Evolutionary conservation across 768 basidiomycete genomes (phyloP).

Genomic region (Lentinula raphanica): DNA sequence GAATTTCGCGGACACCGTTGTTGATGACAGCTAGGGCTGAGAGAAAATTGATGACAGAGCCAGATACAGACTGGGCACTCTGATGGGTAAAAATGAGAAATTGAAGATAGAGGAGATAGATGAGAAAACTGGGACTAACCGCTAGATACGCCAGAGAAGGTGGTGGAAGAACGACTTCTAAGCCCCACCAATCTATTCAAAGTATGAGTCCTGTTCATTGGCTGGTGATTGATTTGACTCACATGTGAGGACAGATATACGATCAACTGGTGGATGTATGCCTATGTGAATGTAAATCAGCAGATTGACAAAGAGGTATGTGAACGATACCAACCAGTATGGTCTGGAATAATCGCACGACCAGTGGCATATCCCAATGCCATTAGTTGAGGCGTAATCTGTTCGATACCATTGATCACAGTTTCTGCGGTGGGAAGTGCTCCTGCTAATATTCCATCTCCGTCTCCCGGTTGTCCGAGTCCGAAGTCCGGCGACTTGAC

Average conservation of each 20-base stretch:
- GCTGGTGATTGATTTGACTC: conserved; percentile 20
- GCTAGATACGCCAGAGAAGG: conserved; percentile 58
- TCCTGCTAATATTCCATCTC: conserved; percentile 63
- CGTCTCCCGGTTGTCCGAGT: conserved; percentile 68
- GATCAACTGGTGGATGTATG: conserved; percentile 67
- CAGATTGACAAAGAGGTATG: background rate
- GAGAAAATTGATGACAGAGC: conserved; percentile 66
- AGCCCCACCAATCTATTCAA: conserved; percentile 81
- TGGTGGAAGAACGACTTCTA: conserved; percentile 72
- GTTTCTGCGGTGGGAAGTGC: conserved; percentile 73
- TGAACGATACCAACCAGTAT: conserved; percentile 39
- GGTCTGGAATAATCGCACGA: conserved; percentile 56
- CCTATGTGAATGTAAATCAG: conserved; percentile 27
- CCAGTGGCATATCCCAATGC: conserved; percentile 75
- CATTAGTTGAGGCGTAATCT: conserved; percentile 75
- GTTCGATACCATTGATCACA: conserved; percentile 59
- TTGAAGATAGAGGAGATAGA: background rate
- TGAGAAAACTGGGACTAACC: conserved; percentile 28
- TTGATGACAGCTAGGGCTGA: conserved; percentile 65
- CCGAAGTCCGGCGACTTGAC: conserved; percentile 60
- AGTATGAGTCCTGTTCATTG: background rate
- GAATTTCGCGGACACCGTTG: conserved; percentile 74
- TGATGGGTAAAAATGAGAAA: conserved; percentile 17
- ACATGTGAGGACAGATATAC: conserved; percentile 80
- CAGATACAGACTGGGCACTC: conserved; percentile 57